A percentile compares a stretch with the other conserved stretches of the same genome.
phyloP scores from a whole-genome alignment of 768 basidiomycete species.

The Boletus insuetus region DNA sequence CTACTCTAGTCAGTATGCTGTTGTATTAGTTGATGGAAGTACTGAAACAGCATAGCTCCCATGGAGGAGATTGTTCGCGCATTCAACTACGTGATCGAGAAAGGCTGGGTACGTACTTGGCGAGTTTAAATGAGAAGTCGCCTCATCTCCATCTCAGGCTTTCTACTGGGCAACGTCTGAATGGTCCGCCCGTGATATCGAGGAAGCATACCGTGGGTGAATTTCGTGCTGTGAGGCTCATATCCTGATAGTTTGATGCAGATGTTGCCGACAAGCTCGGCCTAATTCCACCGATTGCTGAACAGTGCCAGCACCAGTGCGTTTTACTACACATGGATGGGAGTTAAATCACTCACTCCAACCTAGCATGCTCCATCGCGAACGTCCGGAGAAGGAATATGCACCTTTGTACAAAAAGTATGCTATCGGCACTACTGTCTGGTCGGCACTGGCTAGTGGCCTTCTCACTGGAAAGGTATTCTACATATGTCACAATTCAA shows the following conservation, averaged over 20 bases:
- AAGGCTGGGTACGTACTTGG: constrained; percentile 38
- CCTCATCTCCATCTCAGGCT: constrained; percentile 20
- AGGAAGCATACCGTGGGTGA: constrained; percentile 39
- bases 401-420: constrained; percentile 45
- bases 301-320: constrained; percentile 50
- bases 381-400: constrained; percentile 55
- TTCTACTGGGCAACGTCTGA: constrained; percentile 54
- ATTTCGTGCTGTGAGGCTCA: not conserved
- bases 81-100: constrained; percentile 53
- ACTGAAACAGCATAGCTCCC: constrained; percentile 29
- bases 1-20: constrained; percentile 25
- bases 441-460: constrained; percentile 54
- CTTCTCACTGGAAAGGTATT: constrained; percentile 51
- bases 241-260: constrained; percentile 9
- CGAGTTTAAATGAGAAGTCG: not conserved
- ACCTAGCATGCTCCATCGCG: constrained; percentile 49
- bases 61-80: constrained; percentile 59
- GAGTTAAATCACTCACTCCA: not conserved
- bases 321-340: not conserved
- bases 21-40: not conserved
- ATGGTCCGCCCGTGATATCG: constrained; percentile 52
- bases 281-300: constrained; percentile 48
- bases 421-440: constrained; percentile 48
- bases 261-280: constrained; percentile 50
- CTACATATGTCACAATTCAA: not conserved